phyloP scores from a whole-genome alignment of 768 basidiomycete species.

The Panaeolus papilionaceus region DNA sequence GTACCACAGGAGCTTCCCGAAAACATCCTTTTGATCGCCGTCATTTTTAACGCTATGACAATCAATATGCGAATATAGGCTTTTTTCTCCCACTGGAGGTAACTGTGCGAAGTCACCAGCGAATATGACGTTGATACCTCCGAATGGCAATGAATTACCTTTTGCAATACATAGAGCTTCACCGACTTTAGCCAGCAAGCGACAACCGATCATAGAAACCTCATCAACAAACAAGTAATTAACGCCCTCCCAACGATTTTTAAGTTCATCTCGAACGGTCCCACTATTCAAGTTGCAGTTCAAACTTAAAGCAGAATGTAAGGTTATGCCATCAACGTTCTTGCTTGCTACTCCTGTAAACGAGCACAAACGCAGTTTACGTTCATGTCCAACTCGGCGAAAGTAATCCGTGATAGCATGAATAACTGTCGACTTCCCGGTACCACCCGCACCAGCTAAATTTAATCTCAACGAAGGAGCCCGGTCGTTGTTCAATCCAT shows the following conservation, averaged over 20 bases:
- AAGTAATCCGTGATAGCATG: constrained; percentile 42
- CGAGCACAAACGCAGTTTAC: constrained; percentile 31
- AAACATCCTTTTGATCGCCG: constrained; percentile 26
- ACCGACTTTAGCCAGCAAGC: constrained; percentile 34
- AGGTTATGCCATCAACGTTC: constrained; percentile 44
- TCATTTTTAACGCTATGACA: constrained; percentile 8
- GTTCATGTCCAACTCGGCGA: background rate
- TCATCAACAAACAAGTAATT: constrained; percentile 44
- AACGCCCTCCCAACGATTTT: constrained; percentile 41
- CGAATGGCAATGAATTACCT: constrained; percentile 35
- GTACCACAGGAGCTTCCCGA: constrained; percentile 42
- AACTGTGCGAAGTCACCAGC: constrained; percentile 48
- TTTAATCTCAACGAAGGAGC: constrained; percentile 38
- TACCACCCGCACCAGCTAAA: constrained; percentile 45
- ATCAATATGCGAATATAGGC: constrained; percentile 29
- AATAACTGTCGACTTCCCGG: constrained; percentile 49
- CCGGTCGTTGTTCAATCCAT: background rate
- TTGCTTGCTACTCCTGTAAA: constrained; percentile 47
- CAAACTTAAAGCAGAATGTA: constrained; percentile 40
- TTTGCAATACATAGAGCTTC: constrained; percentile 37
- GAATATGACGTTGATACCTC: constrained; percentile 46
- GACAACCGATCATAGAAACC: constrained; percentile 46
- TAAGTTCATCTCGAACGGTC: constrained; percentile 20
- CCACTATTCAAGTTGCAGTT: constrained; percentile 17
- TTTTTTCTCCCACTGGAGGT: constrained; percentile 37